These are phyloP conservation scores for Coemansia sp. DNA, from an alignment of 192 early-diverging fungal species.

Conservation along the genomic window DNA sequence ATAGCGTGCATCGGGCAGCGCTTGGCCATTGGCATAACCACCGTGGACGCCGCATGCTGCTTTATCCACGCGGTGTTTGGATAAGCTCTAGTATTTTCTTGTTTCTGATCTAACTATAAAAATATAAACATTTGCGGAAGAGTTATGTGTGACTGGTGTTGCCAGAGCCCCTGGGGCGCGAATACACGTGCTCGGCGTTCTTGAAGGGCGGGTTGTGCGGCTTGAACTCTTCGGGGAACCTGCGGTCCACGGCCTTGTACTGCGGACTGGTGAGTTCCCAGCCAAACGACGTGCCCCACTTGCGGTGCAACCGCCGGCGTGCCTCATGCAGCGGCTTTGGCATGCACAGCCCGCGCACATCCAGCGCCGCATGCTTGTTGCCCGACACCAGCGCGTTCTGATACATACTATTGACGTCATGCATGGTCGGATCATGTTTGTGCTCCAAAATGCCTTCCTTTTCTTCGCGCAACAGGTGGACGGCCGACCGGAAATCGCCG, in stretches of 20 bases:
- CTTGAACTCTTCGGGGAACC: conserved; percentile 47
- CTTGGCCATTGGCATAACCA: conserved; percentile 17
- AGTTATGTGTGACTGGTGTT: neutral
- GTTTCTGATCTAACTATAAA: neutral
- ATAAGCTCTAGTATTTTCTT: conserved; percentile 5
- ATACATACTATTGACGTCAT: conserved; percentile 54
- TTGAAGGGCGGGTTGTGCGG: conserved; percentile 38
- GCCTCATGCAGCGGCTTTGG: conserved; percentile 39
- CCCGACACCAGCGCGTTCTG: conserved; percentile 56
- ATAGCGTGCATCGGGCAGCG: conserved; percentile 23
- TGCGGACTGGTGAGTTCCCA: conserved; percentile 52
- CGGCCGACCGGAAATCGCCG: conserved; percentile 52
- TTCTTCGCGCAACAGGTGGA: conserved; percentile 55
- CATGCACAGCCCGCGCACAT: conserved; percentile 56
- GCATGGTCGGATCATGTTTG: conserved; percentile 44
- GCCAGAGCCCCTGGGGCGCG: neutral
- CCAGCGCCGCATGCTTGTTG: conserved; percentile 50
- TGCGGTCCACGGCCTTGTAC: conserved; percentile 39
- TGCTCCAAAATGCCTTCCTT: conserved; percentile 41
- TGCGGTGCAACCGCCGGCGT: conserved; percentile 51
- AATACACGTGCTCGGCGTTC: conserved; percentile 39
- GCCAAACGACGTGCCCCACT: conserved; percentile 59
- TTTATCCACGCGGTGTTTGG: conserved; percentile 20
- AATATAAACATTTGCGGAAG: neutral
- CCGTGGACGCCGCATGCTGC: conserved; percentile 19